Conservation (phyloP, 192 early-diverging fungal genomes). For the Spizellomyces sp. region DNA sequence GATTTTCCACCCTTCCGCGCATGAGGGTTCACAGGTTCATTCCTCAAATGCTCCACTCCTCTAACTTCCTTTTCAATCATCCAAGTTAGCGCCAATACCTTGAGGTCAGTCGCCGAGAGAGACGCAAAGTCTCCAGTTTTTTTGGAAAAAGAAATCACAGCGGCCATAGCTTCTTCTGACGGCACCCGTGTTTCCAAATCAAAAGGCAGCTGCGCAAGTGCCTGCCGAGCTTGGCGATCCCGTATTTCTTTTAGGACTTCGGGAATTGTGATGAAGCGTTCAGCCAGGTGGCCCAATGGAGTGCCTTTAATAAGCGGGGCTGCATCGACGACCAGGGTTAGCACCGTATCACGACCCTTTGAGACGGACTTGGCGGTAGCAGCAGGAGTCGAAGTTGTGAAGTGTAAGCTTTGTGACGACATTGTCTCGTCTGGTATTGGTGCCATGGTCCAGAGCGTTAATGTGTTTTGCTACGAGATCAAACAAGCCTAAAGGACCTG, state of each 20-base stretch:
- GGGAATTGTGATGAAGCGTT: conserved; percentile 80
- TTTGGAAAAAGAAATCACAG: conserved; percentile 82
- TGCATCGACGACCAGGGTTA: conserved; percentile 36
- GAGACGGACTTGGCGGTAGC: too few species aligned
- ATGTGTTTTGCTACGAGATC: too few species aligned
- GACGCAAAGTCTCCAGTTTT: conserved; percentile 88
- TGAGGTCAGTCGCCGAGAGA: conserved; percentile 82
- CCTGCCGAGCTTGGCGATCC: conserved; percentile 69
- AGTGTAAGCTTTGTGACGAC: too few species aligned
- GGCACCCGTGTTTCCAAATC: conserved; percentile 63
- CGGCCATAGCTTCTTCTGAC: conserved; percentile 59
- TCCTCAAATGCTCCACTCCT: conserved; percentile 69
- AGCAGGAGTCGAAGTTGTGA: too few species aligned
- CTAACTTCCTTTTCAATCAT: conserved; percentile 82
- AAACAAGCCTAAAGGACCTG: too few species aligned
- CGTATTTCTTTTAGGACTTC: conserved; percentile 87
- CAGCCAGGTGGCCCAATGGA: conserved; percentile 60
- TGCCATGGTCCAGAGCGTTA: too few species aligned
- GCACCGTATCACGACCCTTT: neutral
- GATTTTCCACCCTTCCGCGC: neutral
- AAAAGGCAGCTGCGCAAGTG: conserved; percentile 62
- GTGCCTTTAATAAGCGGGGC: conserved; percentile 34
- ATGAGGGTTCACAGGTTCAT: conserved; percentile 57
- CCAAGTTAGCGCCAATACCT: conserved; percentile 85
- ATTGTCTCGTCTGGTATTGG: too few species aligned